Evolutionary conservation across 2,329 filamentous ascomycete genomes (phyloP).

Genomic region (Sporothrix mexicana): DNA sequence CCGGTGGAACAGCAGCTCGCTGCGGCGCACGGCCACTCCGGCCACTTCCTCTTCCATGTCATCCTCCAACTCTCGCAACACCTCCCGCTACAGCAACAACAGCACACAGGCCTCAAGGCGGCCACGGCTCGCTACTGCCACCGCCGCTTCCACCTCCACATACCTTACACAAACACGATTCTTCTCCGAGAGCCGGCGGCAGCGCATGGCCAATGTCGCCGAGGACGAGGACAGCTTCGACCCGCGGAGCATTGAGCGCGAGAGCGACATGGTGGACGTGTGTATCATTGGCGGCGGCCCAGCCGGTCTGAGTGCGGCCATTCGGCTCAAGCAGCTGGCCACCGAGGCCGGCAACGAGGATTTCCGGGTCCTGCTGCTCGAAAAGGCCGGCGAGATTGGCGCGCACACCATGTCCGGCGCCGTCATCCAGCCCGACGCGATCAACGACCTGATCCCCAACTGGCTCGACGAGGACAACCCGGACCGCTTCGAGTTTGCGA

Average conservation of each 20-base stretch:
- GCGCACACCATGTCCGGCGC: conserved; percentile 96
- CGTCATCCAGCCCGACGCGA: conserved; percentile 85
- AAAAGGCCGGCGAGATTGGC: conserved; percentile 94
- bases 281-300: conserved; percentile 97
- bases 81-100: not conserved
- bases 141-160: not conserved
- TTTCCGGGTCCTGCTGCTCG: conserved; percentile 88
- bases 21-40: conserved; percentile 1
- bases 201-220: conserved; percentile 39
- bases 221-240: conserved; percentile 65
- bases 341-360: conserved; percentile 95
- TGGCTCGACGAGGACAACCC: conserved; percentile 92
- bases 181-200: conserved; percentile 41
- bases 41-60: not conserved
- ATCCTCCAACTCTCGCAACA: too few species aligned
- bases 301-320: conserved; percentile 88
- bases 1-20: conserved; percentile 31
- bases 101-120: not conserved
- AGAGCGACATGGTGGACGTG: conserved; percentile 92
- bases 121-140: conserved; percentile 5
- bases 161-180: conserved; percentile 33
- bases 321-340: conserved; percentile 92
- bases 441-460: conserved; percentile 90
- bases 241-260: conserved; percentile 74
- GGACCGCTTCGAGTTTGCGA: conserved; percentile 84